Conservation (phyloP, 2,329 filamentous ascomycete genomes). For the Xylariaceae sp. region DNA sequence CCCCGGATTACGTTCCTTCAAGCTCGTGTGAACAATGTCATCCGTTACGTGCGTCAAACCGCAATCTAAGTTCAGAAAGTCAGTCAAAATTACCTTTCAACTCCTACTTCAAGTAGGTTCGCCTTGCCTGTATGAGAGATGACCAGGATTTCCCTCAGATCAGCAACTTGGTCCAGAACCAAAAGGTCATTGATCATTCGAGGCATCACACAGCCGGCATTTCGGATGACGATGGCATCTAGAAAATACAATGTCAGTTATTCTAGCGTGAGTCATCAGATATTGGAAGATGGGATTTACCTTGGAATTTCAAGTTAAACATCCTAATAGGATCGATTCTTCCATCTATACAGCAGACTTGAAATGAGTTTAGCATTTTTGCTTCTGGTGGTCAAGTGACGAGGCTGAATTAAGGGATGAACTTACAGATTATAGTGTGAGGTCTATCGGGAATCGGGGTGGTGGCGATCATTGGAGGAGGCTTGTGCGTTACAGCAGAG, state of each 20-base stretch:
- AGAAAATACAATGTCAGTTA: not conserved
- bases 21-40: constrained; percentile 13
- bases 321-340: constrained; percentile 1
- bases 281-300: not conserved
- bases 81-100: not conserved
- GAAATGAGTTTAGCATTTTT: not conserved
- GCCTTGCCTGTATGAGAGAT: constrained; percentile 27
- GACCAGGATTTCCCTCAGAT: constrained; percentile 23
- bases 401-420: not conserved
- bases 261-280: not conserved
- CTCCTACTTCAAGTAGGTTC: not conserved
- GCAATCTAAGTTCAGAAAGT: constrained; percentile 17
- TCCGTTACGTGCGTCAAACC: constrained; percentile 22
- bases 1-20: constrained; percentile 19
- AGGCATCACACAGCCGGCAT: constrained; percentile 21
- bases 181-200: constrained; percentile 21
- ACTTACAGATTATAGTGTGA: not conserved
- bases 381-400: not conserved
- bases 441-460: not conserved
- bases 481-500: not conserved
- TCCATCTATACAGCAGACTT: constrained; percentile 3
- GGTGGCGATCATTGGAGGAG: not conserved
- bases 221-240: constrained; percentile 21
- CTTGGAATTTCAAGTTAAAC: not conserved
- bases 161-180: constrained; percentile 19